A percentile compares a stretch with the other conserved stretches of the same genome.
These are phyloP conservation scores for Phtheirospermum japonicum DNA, from an alignment of 257 asterid genomes.

Conservation along the genomic window DNA sequence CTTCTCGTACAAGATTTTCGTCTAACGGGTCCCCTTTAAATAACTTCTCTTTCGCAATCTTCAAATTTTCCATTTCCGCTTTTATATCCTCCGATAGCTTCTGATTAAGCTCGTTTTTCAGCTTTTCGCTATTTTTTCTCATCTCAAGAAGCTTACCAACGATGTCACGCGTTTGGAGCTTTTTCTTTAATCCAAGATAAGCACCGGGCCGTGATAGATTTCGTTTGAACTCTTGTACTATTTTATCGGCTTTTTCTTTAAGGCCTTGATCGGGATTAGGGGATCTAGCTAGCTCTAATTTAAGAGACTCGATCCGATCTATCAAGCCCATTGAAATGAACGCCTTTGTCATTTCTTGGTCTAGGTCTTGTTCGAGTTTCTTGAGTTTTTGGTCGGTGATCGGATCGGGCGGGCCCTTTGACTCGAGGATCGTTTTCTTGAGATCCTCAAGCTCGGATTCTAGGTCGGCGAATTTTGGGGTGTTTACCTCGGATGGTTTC, in stretches of 20 bases:
- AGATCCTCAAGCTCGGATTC: slow-evolving; percentile 47
- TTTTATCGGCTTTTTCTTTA: slow-evolving; percentile 44
- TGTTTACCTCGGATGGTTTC: slow-evolving; percentile 43
- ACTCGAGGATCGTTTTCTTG: slow-evolving; percentile 40
- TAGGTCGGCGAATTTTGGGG: slow-evolving; percentile 35
- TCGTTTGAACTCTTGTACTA: slow-evolving; percentile 40
- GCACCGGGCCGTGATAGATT: slow-evolving; percentile 46
- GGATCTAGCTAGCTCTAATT: too few relatives aligned
- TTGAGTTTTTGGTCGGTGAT: too few relatives aligned
- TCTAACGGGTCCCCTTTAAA: slow-evolving; percentile 31
- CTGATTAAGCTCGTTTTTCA: slow-evolving; percentile 44
- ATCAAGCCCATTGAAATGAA: too few relatives aligned
- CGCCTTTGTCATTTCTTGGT: too few relatives aligned
- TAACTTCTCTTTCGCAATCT: slow-evolving; percentile 37
- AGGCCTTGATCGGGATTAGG: too few relatives aligned
- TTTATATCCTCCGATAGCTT: slow-evolving; percentile 38
- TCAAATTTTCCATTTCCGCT: slow-evolving; percentile 34
- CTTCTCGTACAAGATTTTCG: slow-evolving; percentile 31
- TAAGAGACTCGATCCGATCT: too few relatives aligned
- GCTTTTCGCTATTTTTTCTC: slow-evolving; percentile 44
- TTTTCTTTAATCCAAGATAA: slow-evolving; percentile 41
- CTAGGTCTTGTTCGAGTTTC: too few relatives aligned
- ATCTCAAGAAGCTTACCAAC: slow-evolving; percentile 35
- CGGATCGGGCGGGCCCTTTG: too few relatives aligned
- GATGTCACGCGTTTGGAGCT: too few relatives aligned